Evolutionary conservation across 768 basidiomycete genomes (phyloP), one percentile per base, ranked within the genome.

Genomic region (Tricholoma furcatifolium): DNA sequence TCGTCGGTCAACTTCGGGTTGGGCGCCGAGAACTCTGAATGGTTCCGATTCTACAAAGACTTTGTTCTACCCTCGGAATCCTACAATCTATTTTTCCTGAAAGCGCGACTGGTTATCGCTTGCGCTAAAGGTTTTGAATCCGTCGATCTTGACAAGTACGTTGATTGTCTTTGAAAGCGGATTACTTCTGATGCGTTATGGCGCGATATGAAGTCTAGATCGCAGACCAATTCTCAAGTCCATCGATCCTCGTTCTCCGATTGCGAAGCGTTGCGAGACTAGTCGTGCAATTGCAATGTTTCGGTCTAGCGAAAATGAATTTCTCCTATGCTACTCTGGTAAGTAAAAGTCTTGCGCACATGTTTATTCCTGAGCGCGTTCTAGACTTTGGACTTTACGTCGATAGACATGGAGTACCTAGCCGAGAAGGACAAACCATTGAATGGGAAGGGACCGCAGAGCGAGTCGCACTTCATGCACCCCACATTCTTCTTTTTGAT

Each of bases 371-470:
- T 53, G 17, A 53, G 27, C 15, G 40, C 47, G 40, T 47, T 56
- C 23, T 60, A 93, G 92, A 94, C 68, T 97, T 98, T 58, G 95
- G 94, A 6, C 75, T 98, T 40, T 97, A 93, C 62, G 92, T 97
- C 42, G 87, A 95, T 70, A 87, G 92, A 44, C 92, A 95, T 55
- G 96, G 96, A 35, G 86, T 88, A 47, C 93, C 92, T 1, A 47
- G 21, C 15, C 85, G 91, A 17, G 67, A 76, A 0, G 73, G 79
- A 20, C 81, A 81, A 23, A 83, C 87, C 1, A 89, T 98, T 44
- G 96, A 98, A 65, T 98, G 94, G 93, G 96, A 98, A 69, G 93
- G 79, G 10, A 87, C 85, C 0, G 93, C 91, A 5, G 91, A 95
- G 63, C 87, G 85, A 31, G 91, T 92, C 10, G 93, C 94, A 1